These are phyloP conservation scores for Chytriomyces sp. DNA, from an alignment of 192 early-diverging fungal species.

Conservation along the genomic window DNA sequence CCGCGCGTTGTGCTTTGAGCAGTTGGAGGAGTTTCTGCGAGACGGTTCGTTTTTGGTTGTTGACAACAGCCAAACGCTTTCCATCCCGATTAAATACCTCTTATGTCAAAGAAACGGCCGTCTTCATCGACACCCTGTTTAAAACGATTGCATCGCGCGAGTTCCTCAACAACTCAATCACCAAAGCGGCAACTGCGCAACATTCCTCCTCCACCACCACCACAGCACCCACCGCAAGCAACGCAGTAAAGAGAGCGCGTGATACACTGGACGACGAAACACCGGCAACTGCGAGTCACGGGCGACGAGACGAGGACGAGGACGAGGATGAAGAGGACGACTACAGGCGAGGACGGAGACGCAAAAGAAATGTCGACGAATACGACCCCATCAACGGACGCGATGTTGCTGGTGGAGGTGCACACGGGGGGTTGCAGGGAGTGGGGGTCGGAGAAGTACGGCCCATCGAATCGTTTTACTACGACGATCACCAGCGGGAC, in stretches of 20 bases:
- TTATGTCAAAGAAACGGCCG: constrained; percentile 64
- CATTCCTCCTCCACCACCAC: too few relatives aligned
- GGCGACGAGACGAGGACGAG: background rate
- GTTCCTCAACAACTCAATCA: constrained; percentile 35
- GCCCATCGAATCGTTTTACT: background rate
- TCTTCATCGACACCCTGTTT: constrained; percentile 69
- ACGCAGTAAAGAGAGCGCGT: too few relatives aligned
- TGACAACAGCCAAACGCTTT: background rate
- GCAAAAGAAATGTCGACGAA: background rate
- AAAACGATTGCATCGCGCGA: constrained; percentile 44
- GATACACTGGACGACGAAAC: too few relatives aligned
- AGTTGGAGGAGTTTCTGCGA: constrained; percentile 78
- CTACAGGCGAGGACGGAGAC: background rate
- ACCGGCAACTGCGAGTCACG: background rate
- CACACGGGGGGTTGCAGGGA: background rate
- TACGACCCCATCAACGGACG: background rate
- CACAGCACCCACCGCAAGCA: too few relatives aligned
- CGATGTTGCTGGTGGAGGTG: too few relatives aligned
- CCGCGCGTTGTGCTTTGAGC: constrained; percentile 55
- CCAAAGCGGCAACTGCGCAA: background rate
- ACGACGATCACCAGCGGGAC: too few relatives aligned
- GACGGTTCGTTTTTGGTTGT: constrained; percentile 50
- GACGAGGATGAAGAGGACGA: constrained; percentile 12
- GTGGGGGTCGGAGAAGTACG: background rate
- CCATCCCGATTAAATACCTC: too few relatives aligned